Conservation (phyloP, 2,329 filamentous ascomycete genomes). For the Xylogone sp. region DNA sequence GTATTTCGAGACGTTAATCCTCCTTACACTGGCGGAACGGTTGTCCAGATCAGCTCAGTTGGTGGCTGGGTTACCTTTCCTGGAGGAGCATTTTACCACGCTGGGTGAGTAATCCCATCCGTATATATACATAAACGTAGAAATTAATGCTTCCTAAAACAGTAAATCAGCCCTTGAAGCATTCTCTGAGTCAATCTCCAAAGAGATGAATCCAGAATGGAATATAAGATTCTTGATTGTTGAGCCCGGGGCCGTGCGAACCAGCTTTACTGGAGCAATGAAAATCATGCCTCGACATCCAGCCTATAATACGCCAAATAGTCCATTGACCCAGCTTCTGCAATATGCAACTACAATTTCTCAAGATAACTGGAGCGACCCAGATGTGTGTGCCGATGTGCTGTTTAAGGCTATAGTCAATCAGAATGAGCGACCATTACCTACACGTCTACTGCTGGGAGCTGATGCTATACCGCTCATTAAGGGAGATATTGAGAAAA, state of each 20-base stretch:
- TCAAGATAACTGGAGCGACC: neutral
- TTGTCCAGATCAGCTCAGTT: slow-evolving; percentile 34
- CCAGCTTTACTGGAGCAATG: slow-evolving; percentile 22
- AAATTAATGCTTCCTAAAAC: slow-evolving; percentile 14
- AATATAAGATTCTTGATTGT: slow-evolving; percentile 33
- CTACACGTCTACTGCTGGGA: neutral
- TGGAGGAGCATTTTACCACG: slow-evolving; percentile 28
- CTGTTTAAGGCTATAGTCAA: neutral
- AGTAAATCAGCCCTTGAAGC: slow-evolving; percentile 35
- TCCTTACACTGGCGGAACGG: slow-evolving; percentile 21
- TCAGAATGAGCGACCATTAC: neutral
- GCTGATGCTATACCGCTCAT: neutral
- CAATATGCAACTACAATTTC: neutral
- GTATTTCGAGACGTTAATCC: slow-evolving; percentile 8
- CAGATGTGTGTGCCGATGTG: neutral
- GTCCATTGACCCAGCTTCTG: neutral
- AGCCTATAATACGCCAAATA: slow-evolving; percentile 3
- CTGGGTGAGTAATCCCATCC: neutral
- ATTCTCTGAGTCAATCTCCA: slow-evolving; percentile 28
- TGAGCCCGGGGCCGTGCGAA: slow-evolving; percentile 35
- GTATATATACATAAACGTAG: neutral
- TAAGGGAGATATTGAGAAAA: neutral
- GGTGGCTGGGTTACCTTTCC: slow-evolving; percentile 29
- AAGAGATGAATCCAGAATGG: slow-evolving; percentile 28
- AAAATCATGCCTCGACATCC: slow-evolving; percentile 27